phyloP scores from a whole-genome alignment of 2,329 filamentous ascomycete species.

The Pyrenophora seminiperda region DNA sequence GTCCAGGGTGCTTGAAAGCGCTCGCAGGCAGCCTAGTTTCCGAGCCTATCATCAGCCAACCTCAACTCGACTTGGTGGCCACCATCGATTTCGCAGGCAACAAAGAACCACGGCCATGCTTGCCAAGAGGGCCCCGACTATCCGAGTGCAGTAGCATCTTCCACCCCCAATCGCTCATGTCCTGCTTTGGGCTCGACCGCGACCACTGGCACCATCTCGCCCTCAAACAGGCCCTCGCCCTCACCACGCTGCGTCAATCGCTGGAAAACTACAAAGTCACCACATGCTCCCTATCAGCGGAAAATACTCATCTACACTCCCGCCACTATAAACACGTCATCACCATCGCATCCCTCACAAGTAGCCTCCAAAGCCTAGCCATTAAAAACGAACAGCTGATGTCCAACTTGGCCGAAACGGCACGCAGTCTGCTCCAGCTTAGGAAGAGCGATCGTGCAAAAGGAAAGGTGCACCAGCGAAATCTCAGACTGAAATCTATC shows the following conservation, averaged over 20 bases:
- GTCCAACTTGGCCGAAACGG: slow-evolving; percentile 8
- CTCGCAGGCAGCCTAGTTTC: too few species aligned
- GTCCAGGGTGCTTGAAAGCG: too few species aligned
- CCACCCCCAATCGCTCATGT: slow-evolving; percentile 2
- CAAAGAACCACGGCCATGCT: too few species aligned
- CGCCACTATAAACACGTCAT: slow-evolving; percentile 4
- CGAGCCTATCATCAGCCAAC: too few species aligned
- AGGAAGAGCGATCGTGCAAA: slow-evolving; percentile 26
- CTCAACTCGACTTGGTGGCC: too few species aligned
- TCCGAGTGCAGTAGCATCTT: too few species aligned
- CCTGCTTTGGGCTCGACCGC: slow-evolving; percentile 12
- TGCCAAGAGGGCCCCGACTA: too few species aligned
- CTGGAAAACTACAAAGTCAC: slow-evolving; percentile 2
- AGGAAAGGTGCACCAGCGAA: slow-evolving; percentile 22
- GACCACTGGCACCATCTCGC: slow-evolving; percentile 10
- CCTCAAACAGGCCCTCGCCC: slow-evolving; percentile 5
- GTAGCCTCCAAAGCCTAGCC: not conserved
- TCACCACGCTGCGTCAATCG: not conserved
- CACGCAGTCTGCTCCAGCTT: slow-evolving; percentile 8
- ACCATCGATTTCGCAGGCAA: too few species aligned
- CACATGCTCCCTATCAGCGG: not conserved
- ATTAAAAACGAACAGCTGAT: slow-evolving; percentile 13
- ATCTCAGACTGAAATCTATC: slow-evolving; percentile 19
- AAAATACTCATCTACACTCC: slow-evolving; percentile 1
- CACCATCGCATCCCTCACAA: slow-evolving; percentile 1